Evolutionary conservation across 31 red algal species (phyloP).

Genomic region (Asparagopsis taxiformis): DNA sequence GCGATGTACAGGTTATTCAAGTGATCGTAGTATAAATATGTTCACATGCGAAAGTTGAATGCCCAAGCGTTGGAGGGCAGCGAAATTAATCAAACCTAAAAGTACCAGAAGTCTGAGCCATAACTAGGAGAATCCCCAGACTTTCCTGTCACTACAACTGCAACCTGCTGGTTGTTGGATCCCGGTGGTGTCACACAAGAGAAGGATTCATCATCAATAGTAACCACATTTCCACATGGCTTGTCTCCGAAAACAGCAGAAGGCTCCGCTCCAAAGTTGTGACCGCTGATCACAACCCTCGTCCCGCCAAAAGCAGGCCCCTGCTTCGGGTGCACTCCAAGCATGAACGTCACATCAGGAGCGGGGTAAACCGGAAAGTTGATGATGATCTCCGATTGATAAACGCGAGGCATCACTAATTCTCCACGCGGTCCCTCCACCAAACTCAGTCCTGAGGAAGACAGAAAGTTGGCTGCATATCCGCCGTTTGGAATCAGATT

Average conservation of each 20-base stretch:
- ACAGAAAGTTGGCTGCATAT: slow-evolving; percentile 39
- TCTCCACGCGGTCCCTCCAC: slow-evolving; percentile 53
- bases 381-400: slow-evolving; percentile 41
- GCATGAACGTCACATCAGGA: slow-evolving; percentile 40
- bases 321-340: slow-evolving; percentile 61
- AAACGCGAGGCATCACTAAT: slow-evolving; percentile 63
- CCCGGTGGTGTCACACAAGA: slow-evolving; percentile 51
- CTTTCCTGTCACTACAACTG: slow-evolving; percentile 31
- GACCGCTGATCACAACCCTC: slow-evolving; percentile 50
- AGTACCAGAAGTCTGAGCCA: slow-evolving; percentile 60
- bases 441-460: slow-evolving; percentile 47
- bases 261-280: slow-evolving; percentile 46
- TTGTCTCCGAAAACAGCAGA: slow-evolving; percentile 50
- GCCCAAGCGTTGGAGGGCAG: too few relatives aligned
- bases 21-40: too few relatives aligned
- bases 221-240: slow-evolving; percentile 40
- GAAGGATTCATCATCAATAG: slow-evolving; percentile 48
- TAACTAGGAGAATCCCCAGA: slow-evolving; percentile 46
- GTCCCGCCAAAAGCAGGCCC: slow-evolving; percentile 58
- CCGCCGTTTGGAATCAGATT: slow-evolving; percentile 11
- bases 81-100: slow-evolving; percentile 21
- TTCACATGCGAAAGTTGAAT: too few relatives aligned
- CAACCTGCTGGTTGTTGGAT: slow-evolving; percentile 42
- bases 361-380: slow-evolving; percentile 21
- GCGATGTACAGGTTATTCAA: too few relatives aligned